Conservation (phyloP, 2,329 filamentous ascomycete species). For the Pseudogymnoascus sp. region DNA sequence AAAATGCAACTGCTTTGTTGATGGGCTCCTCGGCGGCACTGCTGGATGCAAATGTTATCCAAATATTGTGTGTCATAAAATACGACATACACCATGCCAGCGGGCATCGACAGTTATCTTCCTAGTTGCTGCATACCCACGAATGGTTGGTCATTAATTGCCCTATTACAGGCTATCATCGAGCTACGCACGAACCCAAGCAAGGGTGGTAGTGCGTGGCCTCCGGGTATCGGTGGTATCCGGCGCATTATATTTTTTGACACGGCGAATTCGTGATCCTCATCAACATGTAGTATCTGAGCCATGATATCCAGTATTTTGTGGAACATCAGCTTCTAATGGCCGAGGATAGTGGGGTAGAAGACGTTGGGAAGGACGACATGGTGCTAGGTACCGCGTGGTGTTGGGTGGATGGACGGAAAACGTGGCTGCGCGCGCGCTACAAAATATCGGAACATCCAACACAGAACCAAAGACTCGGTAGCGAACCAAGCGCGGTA, state of each 20-base stretch:
- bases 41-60: not conserved
- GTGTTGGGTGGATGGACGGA: not conserved
- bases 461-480: not conserved
- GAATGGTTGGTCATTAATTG: not conserved
- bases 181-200: not conserved
- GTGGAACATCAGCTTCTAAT: not conserved
- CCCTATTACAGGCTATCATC: not conserved
- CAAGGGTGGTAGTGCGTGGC: not conserved
- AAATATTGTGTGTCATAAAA: not conserved
- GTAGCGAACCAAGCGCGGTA: not conserved
- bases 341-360: not conserved
- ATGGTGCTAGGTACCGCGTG: not conserved
- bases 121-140: not conserved
- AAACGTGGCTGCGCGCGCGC: not conserved
- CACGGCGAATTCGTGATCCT: not conserved
- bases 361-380: too few species aligned
- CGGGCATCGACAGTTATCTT: not conserved
- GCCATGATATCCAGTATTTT: not conserved
- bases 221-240: not conserved
- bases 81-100: not conserved
- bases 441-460: not conserved
- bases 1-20: not conserved
- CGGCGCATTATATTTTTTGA: not conserved
- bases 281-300: not conserved
- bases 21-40: not conserved